These are phyloP conservation scores for Phytophthora quininea DNA, from an alignment of 352 stramenopile genomes.

Conservation along the genomic window DNA sequence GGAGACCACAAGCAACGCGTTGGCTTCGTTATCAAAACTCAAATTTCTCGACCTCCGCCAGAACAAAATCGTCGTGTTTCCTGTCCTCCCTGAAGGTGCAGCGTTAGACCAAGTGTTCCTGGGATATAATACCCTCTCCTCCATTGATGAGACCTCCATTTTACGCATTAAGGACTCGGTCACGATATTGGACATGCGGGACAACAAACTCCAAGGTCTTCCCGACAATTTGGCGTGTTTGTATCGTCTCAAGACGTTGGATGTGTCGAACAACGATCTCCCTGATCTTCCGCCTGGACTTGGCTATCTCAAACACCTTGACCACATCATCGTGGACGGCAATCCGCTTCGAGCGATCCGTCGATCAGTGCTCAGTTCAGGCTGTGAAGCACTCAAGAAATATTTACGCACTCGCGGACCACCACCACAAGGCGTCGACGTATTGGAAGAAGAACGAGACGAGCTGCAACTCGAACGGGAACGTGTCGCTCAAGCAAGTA, in stretches of 20 bases:
- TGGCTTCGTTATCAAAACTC: conserved; percentile 48
- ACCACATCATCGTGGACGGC: conserved; percentile 77
- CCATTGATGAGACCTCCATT: conserved; percentile 64
- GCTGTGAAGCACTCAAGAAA: conserved; percentile 83
- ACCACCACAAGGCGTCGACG: conserved; percentile 56
- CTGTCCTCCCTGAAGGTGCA: conserved; percentile 58
- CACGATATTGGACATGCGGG: conserved; percentile 77
- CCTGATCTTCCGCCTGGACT: conserved; percentile 75
- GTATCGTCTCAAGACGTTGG: conserved; percentile 78
- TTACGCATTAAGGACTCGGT: conserved; percentile 67
- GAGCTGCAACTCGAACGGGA: conserved; percentile 48
- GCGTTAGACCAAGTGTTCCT: conserved; percentile 79
- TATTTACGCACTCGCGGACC: conserved; percentile 74
- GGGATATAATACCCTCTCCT: conserved; percentile 71
- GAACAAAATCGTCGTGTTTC: conserved; percentile 71
- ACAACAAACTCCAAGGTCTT: conserved; percentile 78
- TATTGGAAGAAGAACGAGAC: conserved; percentile 77
- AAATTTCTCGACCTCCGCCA: conserved; percentile 80
- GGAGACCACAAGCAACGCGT: conserved; percentile 46
- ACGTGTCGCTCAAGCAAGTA: conserved; percentile 14
- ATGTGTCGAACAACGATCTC: conserved; percentile 85
- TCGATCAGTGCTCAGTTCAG: conserved; percentile 62
- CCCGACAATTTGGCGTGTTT: conserved; percentile 62
- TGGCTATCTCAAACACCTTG: conserved; percentile 78
- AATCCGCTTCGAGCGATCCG: conserved; percentile 81